Evolutionary conservation across 805 yeast genomes (phyloP), one percentile per base, ranked within the genome.

Genomic region (Wickerhamiella australiensis): DNA sequence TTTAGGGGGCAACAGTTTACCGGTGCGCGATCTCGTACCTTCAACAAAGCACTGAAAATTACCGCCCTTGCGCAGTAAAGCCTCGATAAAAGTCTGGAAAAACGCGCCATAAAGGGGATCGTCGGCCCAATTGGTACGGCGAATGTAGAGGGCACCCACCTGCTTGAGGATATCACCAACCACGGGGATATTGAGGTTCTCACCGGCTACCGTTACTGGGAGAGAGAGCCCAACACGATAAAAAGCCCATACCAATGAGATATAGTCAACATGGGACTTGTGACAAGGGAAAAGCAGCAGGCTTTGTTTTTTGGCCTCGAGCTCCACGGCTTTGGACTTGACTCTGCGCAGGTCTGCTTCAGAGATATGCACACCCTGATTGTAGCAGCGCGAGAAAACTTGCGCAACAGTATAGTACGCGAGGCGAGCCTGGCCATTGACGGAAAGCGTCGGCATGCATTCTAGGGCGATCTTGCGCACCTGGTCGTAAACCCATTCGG

Each of bases 11-110:
- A 78, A 66, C 29, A 78, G 64, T 57, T 78, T 78, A n/a, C 83
- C 83, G 53, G 78, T 78, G 52, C 83, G 67, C 2, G 82, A 77
- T 36, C 83, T 69, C 1, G 80, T 76, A n/a, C 83, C 83, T 60
- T 78, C 83, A 46, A 78, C 74, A 56, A 78, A 78, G 52, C 79
- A 77, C 57, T 78, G 82, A 53, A 78, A 65, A 54, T 72, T 72
- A 50, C 71, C 63, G 45, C 78, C 77, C 52, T 73, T 67, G 20
- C 66, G 51, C 25, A 78, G 67, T 7, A 75, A 54, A 29, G 73
- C 74, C 54, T 76, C 77, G 42, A 78, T 65, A 50, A 72, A 69
- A 36, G 68, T 58, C 53, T 66, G 69, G 53, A 68, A 60, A 15
- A 68, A 59, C 4, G 68, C 61, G 63, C 73, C 58, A 64, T 69